A percentile compares a stretch with the other conserved stretches of the same genome.
These are phyloP conservation scores for Hansenula lynferdii DNA, from an alignment of 1,139 yeast genomes.

Conservation along the genomic window DNA sequence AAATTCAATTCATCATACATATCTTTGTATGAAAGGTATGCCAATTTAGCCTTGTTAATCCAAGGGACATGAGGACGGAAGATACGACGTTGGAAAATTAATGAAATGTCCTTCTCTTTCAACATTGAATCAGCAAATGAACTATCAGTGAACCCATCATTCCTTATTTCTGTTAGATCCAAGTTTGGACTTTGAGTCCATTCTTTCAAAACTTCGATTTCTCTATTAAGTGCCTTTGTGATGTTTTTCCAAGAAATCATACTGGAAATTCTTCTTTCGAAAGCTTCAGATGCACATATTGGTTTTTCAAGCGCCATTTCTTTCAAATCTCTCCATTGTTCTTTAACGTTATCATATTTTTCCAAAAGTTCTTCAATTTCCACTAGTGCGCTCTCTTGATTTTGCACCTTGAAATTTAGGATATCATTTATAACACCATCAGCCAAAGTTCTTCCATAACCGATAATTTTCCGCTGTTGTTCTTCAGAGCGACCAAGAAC, in stretches of 20 bases:
- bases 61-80: slow-evolving; percentile 35
- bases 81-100: slow-evolving; percentile 51
- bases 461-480: slow-evolving; percentile 72
- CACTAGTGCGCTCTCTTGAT: slow-evolving; percentile 17
- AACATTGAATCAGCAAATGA: slow-evolving; percentile 81
- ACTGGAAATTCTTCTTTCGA: slow-evolving; percentile 66
- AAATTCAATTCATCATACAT: slow-evolving; percentile 65
- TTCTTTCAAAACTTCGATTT: slow-evolving; percentile 42
- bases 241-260: slow-evolving; percentile 82
- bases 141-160: slow-evolving; percentile 47
- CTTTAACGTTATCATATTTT: slow-evolving; percentile 64
- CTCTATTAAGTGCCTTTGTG: slow-evolving; percentile 62
- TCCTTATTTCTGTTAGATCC: slow-evolving; percentile 42
- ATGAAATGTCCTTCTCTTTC: slow-evolving; percentile 79
- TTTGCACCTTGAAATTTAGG: slow-evolving; percentile 50
- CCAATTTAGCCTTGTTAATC: slow-evolving; percentile 73
- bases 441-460: slow-evolving; percentile 66
- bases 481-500: slow-evolving; percentile 76
- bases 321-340: slow-evolving; percentile 73
- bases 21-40: slow-evolving; percentile 59
- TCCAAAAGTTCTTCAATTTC: slow-evolving; percentile 58
- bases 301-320: slow-evolving; percentile 83
- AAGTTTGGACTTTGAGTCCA: slow-evolving; percentile 84
- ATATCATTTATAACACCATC: slow-evolving; percentile 74
- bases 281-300: slow-evolving; percentile 57